Base-by-base conservation (phyloP, 2,329 filamentous ascomycete species). In the Aspergillus brunneoviolaceus region DNA sequence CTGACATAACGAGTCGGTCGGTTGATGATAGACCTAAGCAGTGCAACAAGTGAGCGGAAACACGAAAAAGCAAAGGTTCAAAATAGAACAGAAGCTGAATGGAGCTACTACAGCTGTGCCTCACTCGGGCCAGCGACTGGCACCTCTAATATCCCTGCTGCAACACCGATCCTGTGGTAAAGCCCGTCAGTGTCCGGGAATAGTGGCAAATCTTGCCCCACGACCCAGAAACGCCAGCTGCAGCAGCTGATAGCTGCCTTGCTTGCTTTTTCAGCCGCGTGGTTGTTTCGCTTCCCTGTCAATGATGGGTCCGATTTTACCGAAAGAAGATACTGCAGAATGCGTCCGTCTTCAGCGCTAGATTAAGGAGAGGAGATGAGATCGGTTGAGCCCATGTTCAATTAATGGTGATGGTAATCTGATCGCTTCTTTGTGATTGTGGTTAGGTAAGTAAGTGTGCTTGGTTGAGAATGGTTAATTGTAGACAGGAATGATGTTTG, bases 131-230 rank as follows among this genome's bases (percentile, higher is more conserved):
- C 51, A 51, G 47, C 45, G 49, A 62, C 51, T 42, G 56, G 51
- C 29, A 57, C 55, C 33, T 25, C 50, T 23, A 35, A 33, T 45
- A 60, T 62, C 63, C 63, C 62, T 57, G 60, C 33, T 63, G 62
- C 61, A 63, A 65, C 58, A 60, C 59, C 59, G 52, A 63, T 64
- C 64, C 59, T 60, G 51, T 63, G 62, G 58, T 55, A 59, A 53
- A 66, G 49, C 49, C 48, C 49, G 52, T 51, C 51, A 61, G 55
- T 63, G 61, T 60, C 49, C 19, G n/a, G 55, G 53, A 29, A 58
- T 67, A 67, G 65, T 66, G 64, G 65, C 59, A 65, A 66, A 65
- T 62, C 63, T 66, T 58, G 55, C 65, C 65, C 68, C 69, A 70
- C 68, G 68, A 71, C 69, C 64, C 67, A 60, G 64, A 63, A 66